Evolutionary conservation across 768 basidiomycete genomes (phyloP).

Genomic region (Tubosaeta sp.): DNA sequence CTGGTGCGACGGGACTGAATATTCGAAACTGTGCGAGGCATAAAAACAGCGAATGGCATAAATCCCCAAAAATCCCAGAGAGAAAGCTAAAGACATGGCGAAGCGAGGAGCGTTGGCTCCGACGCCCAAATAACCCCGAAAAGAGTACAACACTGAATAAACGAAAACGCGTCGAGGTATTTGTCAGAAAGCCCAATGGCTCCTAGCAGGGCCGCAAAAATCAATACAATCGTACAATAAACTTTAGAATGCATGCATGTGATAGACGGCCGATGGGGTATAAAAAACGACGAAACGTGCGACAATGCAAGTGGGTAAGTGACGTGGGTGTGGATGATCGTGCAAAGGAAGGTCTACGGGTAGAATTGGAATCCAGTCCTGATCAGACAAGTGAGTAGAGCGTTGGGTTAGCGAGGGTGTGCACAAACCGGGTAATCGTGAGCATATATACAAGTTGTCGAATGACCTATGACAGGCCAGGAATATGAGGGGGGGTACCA

Average conservation of each 20-base stretch:
- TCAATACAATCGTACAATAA: conserved; percentile 10
- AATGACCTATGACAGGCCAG: conserved; percentile 9
- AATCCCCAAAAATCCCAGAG: not conserved
- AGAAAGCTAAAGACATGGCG: not conserved
- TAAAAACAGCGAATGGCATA: not conserved
- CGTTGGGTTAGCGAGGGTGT: not conserved
- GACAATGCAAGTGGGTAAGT: conserved; percentile 10
- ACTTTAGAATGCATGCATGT: conserved; percentile 6
- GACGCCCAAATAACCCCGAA: not conserved
- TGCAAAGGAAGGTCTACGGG: conserved; percentile 17
- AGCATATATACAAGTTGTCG: conserved; percentile 9
- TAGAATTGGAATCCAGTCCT: conserved; percentile 24
- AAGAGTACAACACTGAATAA: not conserved
- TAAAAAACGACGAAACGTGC: conserved; percentile 10
- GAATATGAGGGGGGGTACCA: conserved; percentile 9
- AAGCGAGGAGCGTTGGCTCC: not conserved
- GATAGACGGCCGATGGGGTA: conserved; percentile 7
- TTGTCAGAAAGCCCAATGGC: conserved; percentile 4
- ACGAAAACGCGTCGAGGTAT: not conserved
- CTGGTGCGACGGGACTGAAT: too few relatives aligned
- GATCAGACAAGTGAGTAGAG: not conserved
- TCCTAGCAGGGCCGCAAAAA: conserved; percentile 1
- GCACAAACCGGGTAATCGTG: conserved; percentile 15
- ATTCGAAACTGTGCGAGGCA: too few relatives aligned
- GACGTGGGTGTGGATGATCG: conserved; percentile 10